Evolutionary conservation across 768 basidiomycete species (phyloP).

Genomic region (Pleurotus sapidus): DNA sequence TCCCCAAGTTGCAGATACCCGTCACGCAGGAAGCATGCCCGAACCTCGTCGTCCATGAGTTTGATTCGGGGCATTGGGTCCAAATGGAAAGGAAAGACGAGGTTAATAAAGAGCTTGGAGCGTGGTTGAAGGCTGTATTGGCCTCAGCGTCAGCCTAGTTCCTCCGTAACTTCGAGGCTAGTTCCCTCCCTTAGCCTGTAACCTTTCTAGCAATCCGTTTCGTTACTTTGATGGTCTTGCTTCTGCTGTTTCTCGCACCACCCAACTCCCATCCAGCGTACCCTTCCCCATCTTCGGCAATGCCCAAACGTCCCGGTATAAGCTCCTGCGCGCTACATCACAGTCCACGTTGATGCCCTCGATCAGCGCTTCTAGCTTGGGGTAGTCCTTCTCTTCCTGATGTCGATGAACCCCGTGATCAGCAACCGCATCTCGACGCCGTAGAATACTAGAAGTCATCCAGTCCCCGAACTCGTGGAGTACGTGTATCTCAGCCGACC

Average conservation of each 20-base stretch:
- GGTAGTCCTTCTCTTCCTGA: constrained; percentile 19
- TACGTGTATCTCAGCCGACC: constrained; percentile 24
- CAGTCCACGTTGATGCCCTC: constrained; percentile 24
- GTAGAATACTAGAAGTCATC: constrained; percentile 15
- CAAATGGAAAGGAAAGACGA: constrained; percentile 29
- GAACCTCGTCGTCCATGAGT: constrained; percentile 28
- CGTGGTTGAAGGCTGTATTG: constrained; percentile 16
- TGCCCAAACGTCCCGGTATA: constrained; percentile 23
- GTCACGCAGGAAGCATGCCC: constrained; percentile 15
- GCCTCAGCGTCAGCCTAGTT: not conserved
- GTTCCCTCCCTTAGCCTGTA: not conserved
- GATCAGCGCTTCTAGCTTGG: constrained; percentile 17
- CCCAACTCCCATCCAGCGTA: constrained; percentile 22
- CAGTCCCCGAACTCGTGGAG: constrained; percentile 20
- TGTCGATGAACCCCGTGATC: constrained; percentile 17
- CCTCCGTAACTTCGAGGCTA: no score
- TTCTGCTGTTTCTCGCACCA: constrained; percentile 15
- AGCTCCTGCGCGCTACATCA: constrained; percentile 25
- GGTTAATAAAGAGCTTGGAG: constrained; percentile 24
- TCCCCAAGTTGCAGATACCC: constrained; percentile 13
- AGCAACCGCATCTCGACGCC: constrained; percentile 25
- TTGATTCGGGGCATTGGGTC: constrained; percentile 39
- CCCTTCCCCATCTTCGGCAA: constrained; percentile 22
- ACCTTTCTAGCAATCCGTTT: no score
- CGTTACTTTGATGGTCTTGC: no score